These are phyloP conservation scores for Syzygium aromaticum DNA, from an alignment of 345 rosid species.

Conservation along the genomic window DNA sequence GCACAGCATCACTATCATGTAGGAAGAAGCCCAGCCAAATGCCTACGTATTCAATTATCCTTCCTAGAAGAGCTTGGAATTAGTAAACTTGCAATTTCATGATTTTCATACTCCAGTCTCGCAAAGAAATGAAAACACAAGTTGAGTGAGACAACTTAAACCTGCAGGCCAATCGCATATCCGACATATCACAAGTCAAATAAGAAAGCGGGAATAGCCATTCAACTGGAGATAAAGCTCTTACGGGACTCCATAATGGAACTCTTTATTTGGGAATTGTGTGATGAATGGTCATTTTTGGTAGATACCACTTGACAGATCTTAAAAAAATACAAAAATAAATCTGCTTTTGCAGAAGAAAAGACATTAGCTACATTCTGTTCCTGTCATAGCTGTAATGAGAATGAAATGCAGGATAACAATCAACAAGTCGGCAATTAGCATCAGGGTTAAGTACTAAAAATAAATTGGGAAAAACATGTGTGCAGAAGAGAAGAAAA, in stretches of 20 bases:
- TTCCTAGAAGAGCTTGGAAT: not conserved
- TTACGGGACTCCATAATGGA: not conserved
- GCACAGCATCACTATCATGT: not conserved
- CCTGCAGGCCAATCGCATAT: not conserved
- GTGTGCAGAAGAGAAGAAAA: not conserved
- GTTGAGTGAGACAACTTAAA: not conserved
- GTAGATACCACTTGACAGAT: not conserved
- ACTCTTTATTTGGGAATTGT: not conserved
- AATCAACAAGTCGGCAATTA: not conserved
- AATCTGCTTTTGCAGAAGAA: not conserved
- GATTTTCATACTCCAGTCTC: not conserved
- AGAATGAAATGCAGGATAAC: not conserved
- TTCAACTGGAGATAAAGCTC: not conserved
- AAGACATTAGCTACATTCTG: not conserved
- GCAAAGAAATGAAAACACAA: not conserved
- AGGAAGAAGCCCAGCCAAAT: not conserved
- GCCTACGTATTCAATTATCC: not conserved
- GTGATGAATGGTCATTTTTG: not conserved
- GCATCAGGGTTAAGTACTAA: not conserved
- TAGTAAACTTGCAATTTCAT: not conserved
- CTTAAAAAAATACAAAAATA: not conserved
- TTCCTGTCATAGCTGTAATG: not conserved
- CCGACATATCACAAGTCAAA: not conserved
- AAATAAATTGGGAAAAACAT: not conserved
- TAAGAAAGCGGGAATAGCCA: not conserved